Conservation (phyloP, 2,329 filamentous ascomycete genomes). For the Ophiocordyceps camponoti-leonardi region DNA sequence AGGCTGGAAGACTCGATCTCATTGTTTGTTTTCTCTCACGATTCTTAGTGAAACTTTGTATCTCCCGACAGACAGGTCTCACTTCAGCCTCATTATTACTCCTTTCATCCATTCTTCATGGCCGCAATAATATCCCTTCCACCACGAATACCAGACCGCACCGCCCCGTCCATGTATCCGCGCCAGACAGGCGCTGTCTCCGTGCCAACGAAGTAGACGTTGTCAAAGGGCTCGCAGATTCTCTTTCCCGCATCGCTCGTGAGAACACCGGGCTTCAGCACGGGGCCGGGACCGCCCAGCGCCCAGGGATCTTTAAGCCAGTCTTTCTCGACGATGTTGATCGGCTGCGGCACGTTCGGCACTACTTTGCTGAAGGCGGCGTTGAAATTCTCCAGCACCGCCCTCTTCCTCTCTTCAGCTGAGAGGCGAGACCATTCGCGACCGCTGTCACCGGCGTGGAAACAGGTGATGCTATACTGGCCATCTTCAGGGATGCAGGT, state of each 20-base stretch:
- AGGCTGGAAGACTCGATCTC: too few relatives aligned
- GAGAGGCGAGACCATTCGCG: background rate
- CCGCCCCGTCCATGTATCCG: conserved; percentile 10
- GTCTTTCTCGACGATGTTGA: conserved; percentile 20
- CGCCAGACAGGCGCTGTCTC: background rate
- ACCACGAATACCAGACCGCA: background rate
- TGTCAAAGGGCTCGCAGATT: background rate
- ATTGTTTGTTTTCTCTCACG: too few relatives aligned
- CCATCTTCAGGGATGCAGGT: background rate
- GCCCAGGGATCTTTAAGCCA: conserved; percentile 26
- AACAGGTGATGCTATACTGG: background rate
- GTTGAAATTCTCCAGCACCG: conserved; percentile 9
- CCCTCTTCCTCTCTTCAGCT: background rate
- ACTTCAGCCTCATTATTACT: background rate
- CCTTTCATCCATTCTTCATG: background rate
- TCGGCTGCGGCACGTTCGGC: background rate
- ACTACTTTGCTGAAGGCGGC: background rate
- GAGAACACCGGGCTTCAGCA: background rate
- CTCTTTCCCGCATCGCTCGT: background rate
- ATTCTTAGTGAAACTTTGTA: too few relatives aligned
- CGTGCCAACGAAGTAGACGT: background rate
- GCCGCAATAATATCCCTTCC: background rate
- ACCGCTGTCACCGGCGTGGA: background rate
- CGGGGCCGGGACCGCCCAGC: background rate
- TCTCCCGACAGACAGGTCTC: background rate